Evolutionary conservation across 2,329 filamentous ascomycete genomes (phyloP), one percentile per base, ranked within the genome.

Genomic region (Septoria petroselini): DNA sequence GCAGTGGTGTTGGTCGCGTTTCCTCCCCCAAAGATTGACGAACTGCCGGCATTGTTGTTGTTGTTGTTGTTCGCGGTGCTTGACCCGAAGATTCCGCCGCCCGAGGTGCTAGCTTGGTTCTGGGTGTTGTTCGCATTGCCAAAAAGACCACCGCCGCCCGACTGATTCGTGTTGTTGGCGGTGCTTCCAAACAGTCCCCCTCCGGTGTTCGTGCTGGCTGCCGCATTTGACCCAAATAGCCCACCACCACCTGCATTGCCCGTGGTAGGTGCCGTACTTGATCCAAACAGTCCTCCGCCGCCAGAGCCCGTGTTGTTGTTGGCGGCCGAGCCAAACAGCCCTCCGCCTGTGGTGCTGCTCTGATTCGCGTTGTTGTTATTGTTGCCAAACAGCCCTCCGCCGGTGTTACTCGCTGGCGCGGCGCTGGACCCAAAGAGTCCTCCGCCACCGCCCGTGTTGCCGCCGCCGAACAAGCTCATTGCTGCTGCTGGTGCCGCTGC

Each of bases 391-490:
- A 58, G 46, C 15, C 55, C 49, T 50, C 48, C 52, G 30, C 38
- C 41, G 23, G 34, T 30, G 30, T n/a, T 41, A 37, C 29, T 37
- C 38, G 14, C 30, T 11, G 19, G 19, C 25, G 35, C 18, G 15
- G 45, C 37, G 19, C 23, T 41, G 4, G 45, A 40, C 1, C 53
- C 50, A 43, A 56, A 56, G 12, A 56, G 31, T 12, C 41, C 37
- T n/a, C 43, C 34, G 33, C 33, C 43, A 7, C 25, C 35, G 7
- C 15, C 25, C 6, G 43, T 40, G 18, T 35, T 48, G 23, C 23
- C 14, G 14, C 44, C 46, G 40, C 50, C 62, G 50, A 61, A 62
- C 15, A 60, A 40, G 57, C 54, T 60, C 61, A 62, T 63, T 44
- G 34, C 52, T 46, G 46, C 40, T 52, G 52, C 50, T 35, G 17